Conservation (phyloP, 2,329 filamentous ascomycete genomes). For the Aspergillus novofumigatus region DNA sequence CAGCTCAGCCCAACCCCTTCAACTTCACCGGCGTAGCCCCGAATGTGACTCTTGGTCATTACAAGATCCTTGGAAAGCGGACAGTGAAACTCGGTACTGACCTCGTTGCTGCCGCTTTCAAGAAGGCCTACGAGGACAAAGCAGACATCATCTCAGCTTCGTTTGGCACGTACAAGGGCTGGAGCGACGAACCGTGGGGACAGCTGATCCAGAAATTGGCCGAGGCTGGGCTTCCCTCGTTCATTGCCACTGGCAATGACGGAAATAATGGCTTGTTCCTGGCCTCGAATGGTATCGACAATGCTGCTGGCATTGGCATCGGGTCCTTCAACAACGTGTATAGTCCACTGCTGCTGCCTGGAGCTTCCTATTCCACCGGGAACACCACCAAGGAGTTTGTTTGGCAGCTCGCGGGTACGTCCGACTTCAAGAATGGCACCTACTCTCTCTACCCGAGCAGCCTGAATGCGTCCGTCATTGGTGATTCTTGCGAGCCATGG, state of each 20-base stretch:
- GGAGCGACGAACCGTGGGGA: too few species aligned
- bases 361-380: constrained; percentile 19
- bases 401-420: constrained; percentile 34
- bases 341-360: constrained; percentile 27
- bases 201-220: constrained; percentile 16
- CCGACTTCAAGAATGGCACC: constrained; percentile 33
- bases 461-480: constrained; percentile 46
- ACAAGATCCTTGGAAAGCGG: constrained; percentile 55
- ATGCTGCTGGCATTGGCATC: constrained; percentile 23
- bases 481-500: constrained; percentile 45
- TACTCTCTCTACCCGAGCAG: constrained; percentile 49
- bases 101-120: constrained; percentile 56
- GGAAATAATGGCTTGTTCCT: too few species aligned
- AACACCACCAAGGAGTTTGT: constrained; percentile 25
- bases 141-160: constrained; percentile 23
- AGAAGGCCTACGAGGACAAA: constrained; percentile 58
- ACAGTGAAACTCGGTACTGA: constrained; percentile 50
- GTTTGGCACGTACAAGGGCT: too few species aligned
- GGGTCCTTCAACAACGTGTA: constrained; percentile 42
- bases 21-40: constrained; percentile 57
- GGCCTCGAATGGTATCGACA: too few species aligned
- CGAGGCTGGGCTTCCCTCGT: too few species aligned
- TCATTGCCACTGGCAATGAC: too few species aligned
- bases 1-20: constrained; percentile 51
- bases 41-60: constrained; percentile 54